Base-by-base conservation (phyloP, 2,329 filamentous ascomycete genomes). In the Hypoxylon sp. region DNA sequence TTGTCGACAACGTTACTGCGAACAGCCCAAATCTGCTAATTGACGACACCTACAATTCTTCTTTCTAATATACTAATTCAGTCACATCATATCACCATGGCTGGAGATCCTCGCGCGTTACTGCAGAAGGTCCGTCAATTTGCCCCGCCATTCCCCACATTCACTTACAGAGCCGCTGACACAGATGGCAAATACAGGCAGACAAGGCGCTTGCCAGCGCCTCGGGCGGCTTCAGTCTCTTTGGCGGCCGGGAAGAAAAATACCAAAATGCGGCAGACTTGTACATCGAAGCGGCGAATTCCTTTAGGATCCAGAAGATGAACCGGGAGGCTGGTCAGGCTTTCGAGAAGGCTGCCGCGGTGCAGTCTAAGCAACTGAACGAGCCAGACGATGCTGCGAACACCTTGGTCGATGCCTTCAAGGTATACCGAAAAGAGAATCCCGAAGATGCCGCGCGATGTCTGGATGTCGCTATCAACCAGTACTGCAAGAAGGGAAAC, bases 381-480 rank as follows among this genome's bases (percentile, higher is more conserved):
- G 94, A 98, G 76, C 92, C 91, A 43, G 93, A 97, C 77, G 96
- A 98, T 77, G 93, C 94, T 50, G 94, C 95, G 69, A 96, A 97
- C 80, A 91, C 91, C 50, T 83, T 94, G 66, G 88, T 91, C 74
- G 94, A 98, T 78, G 96, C 96, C 55, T 98, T 94, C 87, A 97
- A 98, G 84, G 91, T 93, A 65, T 98, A 97, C 82, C 88, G 91
- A 74, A 96, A 94, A 81, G 89, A 91, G 56, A 89, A 92, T 74
- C 94, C 94, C 19, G 85, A 93, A 76, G 91, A 95, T 74, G 95
- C 94, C 14, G 92, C 91, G 45, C 85, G 92, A 67, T 94, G 92
- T 75, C 83, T 97, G 60, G 88, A 93, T 70, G 82, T 89, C 70
- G 91, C 94, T 41, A 93, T 98, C 77, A 84, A 89, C 62, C 92